phyloP scores from a whole-genome alignment of 179 eudicot species.

The Vitellaria paradoxa region DNA sequence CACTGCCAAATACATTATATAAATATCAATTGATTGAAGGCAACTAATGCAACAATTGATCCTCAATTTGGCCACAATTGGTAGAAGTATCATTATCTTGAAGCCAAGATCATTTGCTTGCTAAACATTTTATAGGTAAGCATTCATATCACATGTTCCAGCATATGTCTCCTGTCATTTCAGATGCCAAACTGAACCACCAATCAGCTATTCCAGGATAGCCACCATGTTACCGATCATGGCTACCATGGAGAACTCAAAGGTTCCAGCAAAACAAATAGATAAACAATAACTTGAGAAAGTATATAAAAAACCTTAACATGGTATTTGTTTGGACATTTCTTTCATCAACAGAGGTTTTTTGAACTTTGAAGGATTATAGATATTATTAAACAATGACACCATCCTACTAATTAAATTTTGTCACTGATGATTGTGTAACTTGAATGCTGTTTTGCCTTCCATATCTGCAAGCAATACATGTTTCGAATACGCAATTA shows the following conservation, averaged over 20 bases:
- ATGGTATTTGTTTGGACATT: not conserved
- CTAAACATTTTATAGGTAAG: not conserved
- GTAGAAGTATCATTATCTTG: not conserved
- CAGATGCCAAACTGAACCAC: not conserved
- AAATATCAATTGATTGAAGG: not conserved
- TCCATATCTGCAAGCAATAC: not conserved
- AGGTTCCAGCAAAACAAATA: slow-evolving; percentile 4
- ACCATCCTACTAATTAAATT: not conserved
- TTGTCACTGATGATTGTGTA: not conserved
- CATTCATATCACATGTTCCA: not conserved
- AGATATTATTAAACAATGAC: not conserved
- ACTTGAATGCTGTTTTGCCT: not conserved
- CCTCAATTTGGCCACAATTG: not conserved
- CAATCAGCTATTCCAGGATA: not conserved
- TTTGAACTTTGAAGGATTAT: not conserved
- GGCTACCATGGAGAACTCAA: too few species aligned
- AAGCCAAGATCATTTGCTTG: not conserved
- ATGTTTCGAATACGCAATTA: not conserved
- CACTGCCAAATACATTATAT: not conserved
- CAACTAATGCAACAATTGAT: not conserved
- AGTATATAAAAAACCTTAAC: not conserved
- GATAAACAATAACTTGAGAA: not conserved
- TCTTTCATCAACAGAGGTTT: not conserved
- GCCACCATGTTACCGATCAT: not conserved
- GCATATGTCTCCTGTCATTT: not conserved